These are phyloP conservation scores for Pseudocercospora ulei DNA, from an alignment of 2,329 filamentous ascomycete genomes.

Conservation along the genomic window DNA sequence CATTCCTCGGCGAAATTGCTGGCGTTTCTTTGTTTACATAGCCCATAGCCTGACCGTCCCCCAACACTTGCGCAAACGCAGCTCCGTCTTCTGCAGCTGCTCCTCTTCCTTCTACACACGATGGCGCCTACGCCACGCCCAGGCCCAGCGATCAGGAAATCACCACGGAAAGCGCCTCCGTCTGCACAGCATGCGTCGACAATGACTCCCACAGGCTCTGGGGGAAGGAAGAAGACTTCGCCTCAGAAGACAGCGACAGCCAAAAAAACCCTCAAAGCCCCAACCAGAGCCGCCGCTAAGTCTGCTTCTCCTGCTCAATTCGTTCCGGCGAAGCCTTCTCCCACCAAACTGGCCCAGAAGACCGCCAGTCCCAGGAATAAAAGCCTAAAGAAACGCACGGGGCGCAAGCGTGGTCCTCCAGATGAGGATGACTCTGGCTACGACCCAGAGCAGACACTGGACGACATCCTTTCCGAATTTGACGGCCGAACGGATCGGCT, in stretches of 20 bases:
- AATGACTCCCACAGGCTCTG: background rate
- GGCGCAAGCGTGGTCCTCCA: constrained; percentile 8
- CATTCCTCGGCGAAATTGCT: constrained; percentile 21
- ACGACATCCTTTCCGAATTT: constrained; percentile 12
- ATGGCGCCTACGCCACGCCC: constrained; percentile 1
- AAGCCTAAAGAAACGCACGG: background rate
- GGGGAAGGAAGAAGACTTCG: constrained; percentile 7
- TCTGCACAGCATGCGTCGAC: constrained; percentile 10
- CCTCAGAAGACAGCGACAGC: constrained; percentile 6
- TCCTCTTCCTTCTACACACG: background rate
- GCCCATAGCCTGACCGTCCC: background rate
- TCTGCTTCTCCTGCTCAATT: constrained; percentile 7
- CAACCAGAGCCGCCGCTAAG: constrained; percentile 9
- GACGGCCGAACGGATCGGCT: constrained; percentile 13
- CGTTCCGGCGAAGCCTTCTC: background rate
- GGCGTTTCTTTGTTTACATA: constrained; percentile 19
- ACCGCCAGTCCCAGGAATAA: constrained; percentile 8
- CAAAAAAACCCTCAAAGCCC: constrained; percentile 7
- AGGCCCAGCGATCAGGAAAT: constrained; percentile 3
- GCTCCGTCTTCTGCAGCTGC: background rate
- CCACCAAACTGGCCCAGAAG: background rate
- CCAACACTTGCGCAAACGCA: background rate
- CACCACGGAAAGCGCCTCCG: constrained; percentile 9
- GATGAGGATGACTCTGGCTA: constrained; percentile 11
- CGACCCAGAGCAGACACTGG: constrained; percentile 10